These are phyloP conservation scores for Pythium diclinum DNA, from an alignment of 352 stramenopile genomes.

Conservation along the genomic window DNA sequence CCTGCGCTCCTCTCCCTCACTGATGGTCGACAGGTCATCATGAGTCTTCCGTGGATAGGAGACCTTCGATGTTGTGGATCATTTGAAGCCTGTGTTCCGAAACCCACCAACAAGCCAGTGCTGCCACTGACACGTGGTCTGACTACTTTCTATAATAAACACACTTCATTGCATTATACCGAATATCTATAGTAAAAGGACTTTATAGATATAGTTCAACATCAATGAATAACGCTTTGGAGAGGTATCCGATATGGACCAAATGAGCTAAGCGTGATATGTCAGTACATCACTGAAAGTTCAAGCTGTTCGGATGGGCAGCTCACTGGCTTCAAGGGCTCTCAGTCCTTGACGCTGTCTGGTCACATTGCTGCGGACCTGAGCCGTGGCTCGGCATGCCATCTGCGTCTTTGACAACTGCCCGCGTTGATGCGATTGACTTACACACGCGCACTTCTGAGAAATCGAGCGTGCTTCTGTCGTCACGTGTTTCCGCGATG, in stretches of 20 bases:
- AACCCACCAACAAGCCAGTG: neutral
- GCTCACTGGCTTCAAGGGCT: neutral
- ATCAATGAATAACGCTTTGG: neutral
- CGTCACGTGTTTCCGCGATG: neutral
- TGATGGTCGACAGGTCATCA: neutral
- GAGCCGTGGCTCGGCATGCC: neutral
- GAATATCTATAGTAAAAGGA: neutral
- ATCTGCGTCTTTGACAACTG: neutral
- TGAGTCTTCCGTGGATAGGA: neutral
- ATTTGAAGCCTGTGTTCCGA: slow-evolving; percentile 1
- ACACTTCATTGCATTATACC: neutral
- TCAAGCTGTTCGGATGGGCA: slow-evolving; percentile 1
- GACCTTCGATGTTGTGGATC: neutral
- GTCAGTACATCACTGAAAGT: neutral
- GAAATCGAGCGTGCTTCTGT: neutral
- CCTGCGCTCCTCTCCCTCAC: neutral
- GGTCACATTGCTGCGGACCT: neutral
- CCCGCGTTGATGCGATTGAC: neutral
- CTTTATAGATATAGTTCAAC: neutral
- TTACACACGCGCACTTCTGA: neutral
- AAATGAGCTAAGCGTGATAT: neutral
- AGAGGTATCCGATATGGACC: neutral
- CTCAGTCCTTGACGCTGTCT: slow-evolving; percentile 1
- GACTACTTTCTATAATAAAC: neutral
- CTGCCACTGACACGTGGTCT: neutral